These are phyloP conservation scores for Magnusiomyces fungicola DNA, from an alignment of 1,139 yeast genomes.

Conservation along the genomic window DNA sequence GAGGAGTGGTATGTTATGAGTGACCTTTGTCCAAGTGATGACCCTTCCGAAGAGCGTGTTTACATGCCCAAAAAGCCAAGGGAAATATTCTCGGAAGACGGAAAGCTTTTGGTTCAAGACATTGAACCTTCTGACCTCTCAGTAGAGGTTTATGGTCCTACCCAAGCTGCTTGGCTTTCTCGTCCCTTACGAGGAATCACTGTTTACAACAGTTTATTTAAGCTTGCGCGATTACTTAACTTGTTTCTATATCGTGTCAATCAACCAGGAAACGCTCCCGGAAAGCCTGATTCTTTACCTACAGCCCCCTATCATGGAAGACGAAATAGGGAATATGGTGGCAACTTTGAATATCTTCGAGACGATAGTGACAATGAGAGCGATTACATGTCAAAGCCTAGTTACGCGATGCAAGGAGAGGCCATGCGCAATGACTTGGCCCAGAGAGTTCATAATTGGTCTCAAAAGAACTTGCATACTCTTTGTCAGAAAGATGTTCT, in stretches of 20 bases:
- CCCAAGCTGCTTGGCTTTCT: constrained; percentile 12
- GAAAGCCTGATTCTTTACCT: background rate
- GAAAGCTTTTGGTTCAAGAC: background rate
- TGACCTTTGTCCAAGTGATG: constrained; percentile 13
- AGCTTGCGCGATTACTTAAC: constrained; percentile 15
- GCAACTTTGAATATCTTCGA: background rate
- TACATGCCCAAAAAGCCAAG: constrained; percentile 2
- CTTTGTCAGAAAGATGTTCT: background rate
- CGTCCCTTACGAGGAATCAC: constrained; percentile 17
- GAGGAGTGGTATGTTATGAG: constrained; percentile 19
- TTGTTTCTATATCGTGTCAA: constrained; percentile 8
- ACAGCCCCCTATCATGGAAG: background rate
- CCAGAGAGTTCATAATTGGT: background rate
- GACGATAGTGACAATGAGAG: background rate
- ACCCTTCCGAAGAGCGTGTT: background rate
- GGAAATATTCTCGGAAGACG: background rate
- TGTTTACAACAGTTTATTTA: constrained; percentile 16
- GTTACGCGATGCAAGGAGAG: background rate
- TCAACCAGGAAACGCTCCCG: background rate
- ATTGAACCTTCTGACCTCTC: background rate
- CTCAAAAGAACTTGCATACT: background rate
- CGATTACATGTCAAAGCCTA: background rate
- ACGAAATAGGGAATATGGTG: too few species aligned
- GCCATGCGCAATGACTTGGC: constrained; percentile 1
- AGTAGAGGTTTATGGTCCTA: constrained; percentile 3